Base-by-base conservation (phyloP, 768 basidiomycete genomes). In the Naganishia kalamii region DNA sequence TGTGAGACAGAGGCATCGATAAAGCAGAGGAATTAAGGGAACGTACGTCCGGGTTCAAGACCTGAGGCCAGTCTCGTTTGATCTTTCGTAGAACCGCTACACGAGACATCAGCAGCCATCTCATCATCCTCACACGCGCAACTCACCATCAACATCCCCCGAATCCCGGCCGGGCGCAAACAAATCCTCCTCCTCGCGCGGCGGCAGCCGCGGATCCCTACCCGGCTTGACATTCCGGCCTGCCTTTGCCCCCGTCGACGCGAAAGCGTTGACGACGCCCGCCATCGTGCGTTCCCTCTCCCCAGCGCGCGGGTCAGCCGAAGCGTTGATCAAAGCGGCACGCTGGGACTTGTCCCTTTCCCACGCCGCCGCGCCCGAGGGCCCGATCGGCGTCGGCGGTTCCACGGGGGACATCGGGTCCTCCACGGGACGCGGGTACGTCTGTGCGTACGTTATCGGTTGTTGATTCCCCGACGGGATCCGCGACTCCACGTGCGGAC, bases 21-120 rank as follows among this genome's bases (percentile, higher is more conserved):
- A 3, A 4, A 13, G 19, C 17, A 52, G 13, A 4, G 32, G 10
- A 17, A 3, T 13, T 1, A 7, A 21, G 2, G 48, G 35, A 3
- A 52, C 70, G 43, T 44, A 72, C 71, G 63, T 79, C 78, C 1
- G 70, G 69, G 35, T 76, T 74, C 29, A 77, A 59, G 33, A 92
- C 86, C 72, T 90, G 87, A 71, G 89, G 88, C 92, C 92, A 96
- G 62, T 88, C 90, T 69, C 89, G 87, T 73, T 84, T 86, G 69
- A 96, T 89, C 77, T 90, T 86, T 69, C 90, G 86, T 67, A 96
- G 79, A 15, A 94, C 83, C 68, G 88, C 90, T 93, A 69, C 1
- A 23, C n/a, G 49, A 48, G 7, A 43, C 29, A 1, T 59, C 57
- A 43, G 35, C 17, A 40, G 11, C 47, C 13, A 27, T 48, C 32